A percentile compares a stretch with the other conserved stretches of the same genome.
phyloP scores from a whole-genome alignment of 768 basidiomycete genomes.

The Trametes villosa region DNA sequence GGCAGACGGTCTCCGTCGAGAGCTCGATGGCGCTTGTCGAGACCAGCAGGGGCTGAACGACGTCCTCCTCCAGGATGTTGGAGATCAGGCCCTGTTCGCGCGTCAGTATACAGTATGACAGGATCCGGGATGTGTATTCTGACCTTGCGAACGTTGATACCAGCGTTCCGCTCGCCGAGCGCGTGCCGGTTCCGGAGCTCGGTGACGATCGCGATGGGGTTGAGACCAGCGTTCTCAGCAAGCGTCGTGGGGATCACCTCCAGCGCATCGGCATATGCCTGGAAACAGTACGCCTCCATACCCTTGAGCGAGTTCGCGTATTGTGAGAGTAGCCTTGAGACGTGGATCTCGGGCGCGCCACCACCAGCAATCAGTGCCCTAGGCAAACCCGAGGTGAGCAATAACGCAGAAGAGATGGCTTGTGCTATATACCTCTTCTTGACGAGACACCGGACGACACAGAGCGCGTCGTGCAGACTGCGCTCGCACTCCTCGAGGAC shows the following conservation, averaged over 20 bases:
- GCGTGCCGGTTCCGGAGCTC: slow-evolving; percentile 97
- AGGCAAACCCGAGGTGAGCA: not conserved
- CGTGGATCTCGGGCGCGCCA: slow-evolving; percentile 97
- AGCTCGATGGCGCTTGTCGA: slow-evolving; percentile 95
- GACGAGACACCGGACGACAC: slow-evolving; percentile 96
- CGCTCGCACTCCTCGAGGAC: slow-evolving; percentile 98
- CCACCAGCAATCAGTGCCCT: slow-evolving; percentile 95
- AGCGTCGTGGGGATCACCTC: slow-evolving; percentile 98
- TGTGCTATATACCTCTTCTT: slow-evolving; percentile 81
- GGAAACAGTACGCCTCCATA: slow-evolving; percentile 99
- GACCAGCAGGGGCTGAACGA: slow-evolving; percentile 93
- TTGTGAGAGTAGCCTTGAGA: slow-evolving; percentile 88
- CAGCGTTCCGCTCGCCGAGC: slow-evolving; percentile 90
- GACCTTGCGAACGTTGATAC: slow-evolving; percentile 98
- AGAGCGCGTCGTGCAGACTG: slow-evolving; percentile 97
- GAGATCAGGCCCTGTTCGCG: slow-evolving; percentile 83
- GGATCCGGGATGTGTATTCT: slow-evolving; percentile 21
- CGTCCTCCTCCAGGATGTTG: slow-evolving; percentile 97
- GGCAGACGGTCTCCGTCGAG: slow-evolving; percentile 95
- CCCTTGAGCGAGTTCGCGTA: slow-evolving; percentile 93
- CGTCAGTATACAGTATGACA: not conserved
- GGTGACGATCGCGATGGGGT: slow-evolving; percentile 97
- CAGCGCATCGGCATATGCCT: slow-evolving; percentile 95
- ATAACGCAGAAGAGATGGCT: not conserved
- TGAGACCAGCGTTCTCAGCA: slow-evolving; percentile 97